These are phyloP conservation scores for Phytophthora chlamydospora DNA, from an alignment of 352 stramenopile genomes.

Conservation along the genomic window DNA sequence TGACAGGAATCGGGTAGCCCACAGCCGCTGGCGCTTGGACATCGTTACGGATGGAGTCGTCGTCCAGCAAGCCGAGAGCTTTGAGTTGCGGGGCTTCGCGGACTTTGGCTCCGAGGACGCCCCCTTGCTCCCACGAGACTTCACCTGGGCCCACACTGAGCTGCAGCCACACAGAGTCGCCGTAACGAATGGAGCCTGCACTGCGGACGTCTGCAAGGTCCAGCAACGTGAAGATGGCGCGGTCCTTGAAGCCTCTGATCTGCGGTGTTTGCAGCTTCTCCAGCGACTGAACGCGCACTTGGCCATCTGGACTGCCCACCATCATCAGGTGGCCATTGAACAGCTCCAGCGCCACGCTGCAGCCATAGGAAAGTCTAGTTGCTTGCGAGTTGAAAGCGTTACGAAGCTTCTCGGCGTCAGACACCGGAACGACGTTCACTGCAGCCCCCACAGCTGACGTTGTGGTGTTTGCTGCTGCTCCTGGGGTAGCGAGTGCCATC, in stretches of 20 bases:
- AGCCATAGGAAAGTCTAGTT: conserved; percentile 68
- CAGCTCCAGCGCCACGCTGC: conserved; percentile 69
- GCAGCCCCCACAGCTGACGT: background rate
- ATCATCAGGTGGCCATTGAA: conserved; percentile 83
- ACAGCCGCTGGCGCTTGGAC: conserved; percentile 53
- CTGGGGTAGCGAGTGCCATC: conserved; percentile 3
- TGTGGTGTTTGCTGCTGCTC: background rate
- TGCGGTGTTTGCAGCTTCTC: conserved; percentile 61
- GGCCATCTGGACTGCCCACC: conserved; percentile 63
- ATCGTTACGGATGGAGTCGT: conserved; percentile 54
- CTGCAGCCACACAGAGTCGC: conserved; percentile 81
- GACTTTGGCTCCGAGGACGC: conserved; percentile 77
- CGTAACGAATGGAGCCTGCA: conserved; percentile 71
- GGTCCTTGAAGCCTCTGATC: conserved; percentile 57
- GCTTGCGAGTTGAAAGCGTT: conserved; percentile 78
- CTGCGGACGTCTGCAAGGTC: conserved; percentile 70
- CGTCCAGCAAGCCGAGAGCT: conserved; percentile 56
- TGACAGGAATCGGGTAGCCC: conserved; percentile 63
- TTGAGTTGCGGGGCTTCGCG: conserved; percentile 75
- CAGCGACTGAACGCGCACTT: conserved; percentile 66
- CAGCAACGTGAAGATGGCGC: conserved; percentile 74
- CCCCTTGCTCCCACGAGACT: conserved; percentile 73
- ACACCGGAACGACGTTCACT: conserved; percentile 22
- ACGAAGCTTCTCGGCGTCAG: conserved; percentile 66
- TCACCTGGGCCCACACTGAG: conserved; percentile 71